Base-by-base conservation (phyloP, 108 stramenopile genomes). In the Chaetoceros muelleri region DNA sequence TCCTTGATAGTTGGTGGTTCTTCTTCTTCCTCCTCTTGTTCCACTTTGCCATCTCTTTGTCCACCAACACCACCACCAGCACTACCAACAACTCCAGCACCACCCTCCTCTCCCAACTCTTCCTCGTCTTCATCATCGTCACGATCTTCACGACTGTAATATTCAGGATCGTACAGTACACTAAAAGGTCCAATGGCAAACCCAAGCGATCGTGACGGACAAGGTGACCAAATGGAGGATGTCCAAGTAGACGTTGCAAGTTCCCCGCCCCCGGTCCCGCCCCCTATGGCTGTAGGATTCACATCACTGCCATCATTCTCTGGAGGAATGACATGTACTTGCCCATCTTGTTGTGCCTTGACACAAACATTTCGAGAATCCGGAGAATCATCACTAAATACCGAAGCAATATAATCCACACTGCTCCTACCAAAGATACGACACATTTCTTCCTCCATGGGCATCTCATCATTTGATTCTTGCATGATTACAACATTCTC, bases 141-240 rank as follows among this genome's bases (percentile, higher is more conserved):
- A 10, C 78, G 74, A 7, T 29, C 55, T 3, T 61, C 58, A 44
- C 58, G 29, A 20, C 57, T 58, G 66, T 82, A 85, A 59, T 85
- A 92, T 61, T 92, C 90, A 8, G 90, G 84, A 75, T 92, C 90
- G 24, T 78, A 80, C 20, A 92, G 23, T 16, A 69, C 57, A 2
- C 70, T 62, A 61, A 92, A 92, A 1, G 90, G 90, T 45, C 90
- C 90, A 21, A 87, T 63, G 24, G 84, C 86, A 76, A 87, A 92
- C 5, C 90, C 90, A 10, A 85, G 57, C 20, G 86, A 85, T 24
- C 90, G 68, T 2, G 80, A 69, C 23, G 90, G 76, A 57, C 74
- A 68, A 0, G 86, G 90, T 18, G 80, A 61, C 90, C 90, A 92
- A 31, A 67, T 75, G 25, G 69, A 44, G 0, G 90, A 80, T 3